These are phyloP conservation scores for Boletus reticulatus DNA, from an alignment of 768 basidiomycete genomes.

Conservation along the genomic window DNA sequence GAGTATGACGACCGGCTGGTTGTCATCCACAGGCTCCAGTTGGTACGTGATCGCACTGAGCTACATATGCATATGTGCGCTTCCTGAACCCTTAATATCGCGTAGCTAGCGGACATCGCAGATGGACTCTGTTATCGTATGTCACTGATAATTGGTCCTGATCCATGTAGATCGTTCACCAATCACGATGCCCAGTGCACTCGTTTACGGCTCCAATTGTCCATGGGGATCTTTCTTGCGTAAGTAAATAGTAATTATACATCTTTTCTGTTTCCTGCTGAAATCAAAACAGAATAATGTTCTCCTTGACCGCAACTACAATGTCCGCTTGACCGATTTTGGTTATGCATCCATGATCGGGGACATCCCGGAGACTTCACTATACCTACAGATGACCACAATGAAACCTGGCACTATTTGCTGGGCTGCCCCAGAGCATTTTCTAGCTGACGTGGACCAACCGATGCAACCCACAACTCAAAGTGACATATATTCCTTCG, in stretches of 20 bases:
- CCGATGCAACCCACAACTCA: background rate
- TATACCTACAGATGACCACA: constrained; percentile 19
- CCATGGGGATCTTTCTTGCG: constrained; percentile 15
- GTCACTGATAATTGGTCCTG: background rate
- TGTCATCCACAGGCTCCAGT: background rate
- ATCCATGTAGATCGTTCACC: too few species aligned
- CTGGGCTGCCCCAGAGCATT: constrained; percentile 40
- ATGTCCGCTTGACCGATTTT: background rate
- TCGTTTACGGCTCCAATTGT: background rate
- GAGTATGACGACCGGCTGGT: background rate
- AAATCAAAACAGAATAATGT: background rate
- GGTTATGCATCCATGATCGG: background rate
- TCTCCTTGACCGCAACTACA: background rate
- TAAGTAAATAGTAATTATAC: background rate
- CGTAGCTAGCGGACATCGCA: constrained; percentile 9
- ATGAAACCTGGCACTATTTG: constrained; percentile 36
- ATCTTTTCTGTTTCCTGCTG: background rate
- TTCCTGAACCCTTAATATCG: background rate
- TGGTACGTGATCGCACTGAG: background rate
- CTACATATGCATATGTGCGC: too few species aligned
- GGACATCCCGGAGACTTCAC: background rate
- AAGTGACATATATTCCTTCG: constrained; percentile 14
- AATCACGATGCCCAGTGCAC: constrained; percentile 7
- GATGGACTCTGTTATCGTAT: constrained; percentile 4
- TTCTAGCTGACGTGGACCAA: constrained; percentile 17